Conservation (phyloP, 2,329 filamentous ascomycete genomes). For the Aspergillus novoparasiticus region DNA sequence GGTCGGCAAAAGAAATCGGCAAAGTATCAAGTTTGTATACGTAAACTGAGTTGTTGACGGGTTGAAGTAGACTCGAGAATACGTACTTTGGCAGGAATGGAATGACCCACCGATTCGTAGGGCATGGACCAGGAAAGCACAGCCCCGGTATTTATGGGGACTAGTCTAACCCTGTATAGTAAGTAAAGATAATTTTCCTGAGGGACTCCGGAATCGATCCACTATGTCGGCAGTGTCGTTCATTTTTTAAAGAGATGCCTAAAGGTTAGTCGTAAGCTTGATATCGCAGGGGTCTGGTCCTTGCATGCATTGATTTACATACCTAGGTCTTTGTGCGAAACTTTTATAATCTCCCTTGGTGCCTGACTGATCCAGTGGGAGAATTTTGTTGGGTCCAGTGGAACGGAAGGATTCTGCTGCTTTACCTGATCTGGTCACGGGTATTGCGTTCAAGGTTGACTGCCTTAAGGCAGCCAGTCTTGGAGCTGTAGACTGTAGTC, state of each 20-base stretch:
- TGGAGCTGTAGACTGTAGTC: no score
- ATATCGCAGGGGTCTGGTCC: background rate
- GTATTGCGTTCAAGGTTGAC: background rate
- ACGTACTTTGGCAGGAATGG: no score
- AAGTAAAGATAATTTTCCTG: background rate
- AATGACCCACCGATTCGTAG: constrained; percentile 4
- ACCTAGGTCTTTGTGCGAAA: background rate
- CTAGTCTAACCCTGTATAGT: background rate
- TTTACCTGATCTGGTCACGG: background rate
- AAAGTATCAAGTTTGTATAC: background rate
- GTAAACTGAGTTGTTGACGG: no score
- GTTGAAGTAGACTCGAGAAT: no score
- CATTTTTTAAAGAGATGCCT: background rate
- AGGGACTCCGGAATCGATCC: background rate
- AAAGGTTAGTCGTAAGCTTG: background rate
- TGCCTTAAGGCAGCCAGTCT: background rate
- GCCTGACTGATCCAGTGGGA: background rate
- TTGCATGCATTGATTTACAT: background rate
- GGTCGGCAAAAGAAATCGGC: background rate
- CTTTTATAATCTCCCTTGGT: background rate
- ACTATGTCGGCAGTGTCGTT: background rate
- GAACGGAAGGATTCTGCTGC: background rate
- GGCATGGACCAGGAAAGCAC: background rate
- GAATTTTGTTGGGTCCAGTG: background rate
- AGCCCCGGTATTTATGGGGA: background rate